Percentiles rank a stretch among this genome's conserved stretches.
These are phyloP conservation scores for Luffa aegyptiaca DNA, from an alignment of 306 rosid species.

Conservation along the genomic window DNA sequence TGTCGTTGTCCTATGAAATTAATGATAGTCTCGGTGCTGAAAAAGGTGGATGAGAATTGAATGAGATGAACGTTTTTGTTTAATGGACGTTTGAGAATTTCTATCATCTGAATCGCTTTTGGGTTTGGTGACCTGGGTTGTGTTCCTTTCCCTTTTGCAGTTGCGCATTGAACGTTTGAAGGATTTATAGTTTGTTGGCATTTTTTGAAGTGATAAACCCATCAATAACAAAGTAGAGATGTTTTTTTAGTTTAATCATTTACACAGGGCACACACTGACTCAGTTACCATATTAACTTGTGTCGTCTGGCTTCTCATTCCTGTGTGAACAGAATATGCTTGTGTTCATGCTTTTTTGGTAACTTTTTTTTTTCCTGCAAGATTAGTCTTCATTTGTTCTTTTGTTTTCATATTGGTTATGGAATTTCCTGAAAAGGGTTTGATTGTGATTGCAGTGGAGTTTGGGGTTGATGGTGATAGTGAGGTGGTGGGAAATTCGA, in stretches of 20 bases:
- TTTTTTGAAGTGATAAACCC: background rate
- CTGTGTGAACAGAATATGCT: background rate
- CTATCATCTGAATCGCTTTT: background rate
- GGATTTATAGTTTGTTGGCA: background rate
- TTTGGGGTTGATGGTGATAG: conserved; percentile 46
- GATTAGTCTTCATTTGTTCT: background rate
- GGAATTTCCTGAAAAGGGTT: background rate
- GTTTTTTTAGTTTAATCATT: background rate
- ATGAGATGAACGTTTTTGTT: background rate
- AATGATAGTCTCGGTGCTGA: background rate
- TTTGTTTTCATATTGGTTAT: background rate
- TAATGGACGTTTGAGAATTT: conserved; percentile 4
- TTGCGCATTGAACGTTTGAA: background rate
- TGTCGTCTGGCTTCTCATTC: background rate
- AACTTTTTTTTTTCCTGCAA: background rate
- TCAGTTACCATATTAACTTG: background rate
- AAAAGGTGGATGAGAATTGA: background rate
- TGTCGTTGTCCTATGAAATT: background rate
- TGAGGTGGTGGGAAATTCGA: conserved; percentile 36
- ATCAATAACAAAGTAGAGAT: background rate
- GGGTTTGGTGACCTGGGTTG: background rate
- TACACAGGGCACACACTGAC: background rate
- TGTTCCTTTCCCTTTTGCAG: background rate
- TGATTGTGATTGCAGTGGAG: conserved; percentile 59
- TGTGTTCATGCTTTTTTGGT: background rate